Evolutionary conservation across 2,329 filamentous ascomycete species (phyloP).

Genomic region (Colletotrichum salicis): DNA sequence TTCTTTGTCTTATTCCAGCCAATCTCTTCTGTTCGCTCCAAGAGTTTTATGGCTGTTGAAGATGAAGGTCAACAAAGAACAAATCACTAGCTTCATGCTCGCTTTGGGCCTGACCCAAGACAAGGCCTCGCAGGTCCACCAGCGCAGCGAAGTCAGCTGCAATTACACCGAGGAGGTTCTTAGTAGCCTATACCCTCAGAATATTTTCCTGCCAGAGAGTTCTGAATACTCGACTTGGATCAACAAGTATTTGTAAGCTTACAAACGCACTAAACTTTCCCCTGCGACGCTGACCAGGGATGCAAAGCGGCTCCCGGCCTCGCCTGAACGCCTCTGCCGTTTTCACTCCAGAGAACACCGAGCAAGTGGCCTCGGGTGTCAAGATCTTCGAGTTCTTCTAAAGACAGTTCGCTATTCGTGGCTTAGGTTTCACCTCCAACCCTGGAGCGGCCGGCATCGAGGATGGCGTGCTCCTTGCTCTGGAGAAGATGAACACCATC

Average conservation of each 20-base stretch:
- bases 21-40: too few relatives aligned
- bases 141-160: neutral
- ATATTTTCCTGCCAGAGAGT: neutral
- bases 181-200: neutral
- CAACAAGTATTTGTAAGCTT: neutral
- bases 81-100: neutral
- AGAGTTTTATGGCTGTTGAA: too few relatives aligned
- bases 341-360: neutral
- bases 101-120: neutral
- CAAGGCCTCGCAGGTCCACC: neutral
- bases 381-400: neutral
- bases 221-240: neutral
- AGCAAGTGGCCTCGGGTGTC: neutral
- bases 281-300: neutral
- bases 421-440: neutral
- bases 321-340: neutral
- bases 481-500: neutral
- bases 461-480: neutral
- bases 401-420: neutral
- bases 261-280: neutral
- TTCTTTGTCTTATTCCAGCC: too few relatives aligned
- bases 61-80: neutral
- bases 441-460: neutral
- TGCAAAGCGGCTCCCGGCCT: neutral
- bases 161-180: constrained; percentile 1